Percentiles rank a stretch among this genome's conserved stretches.
Conservation (phyloP, 225 moss, liverwort and hornwort genomes). For the Lunularia cruciata region DNA sequence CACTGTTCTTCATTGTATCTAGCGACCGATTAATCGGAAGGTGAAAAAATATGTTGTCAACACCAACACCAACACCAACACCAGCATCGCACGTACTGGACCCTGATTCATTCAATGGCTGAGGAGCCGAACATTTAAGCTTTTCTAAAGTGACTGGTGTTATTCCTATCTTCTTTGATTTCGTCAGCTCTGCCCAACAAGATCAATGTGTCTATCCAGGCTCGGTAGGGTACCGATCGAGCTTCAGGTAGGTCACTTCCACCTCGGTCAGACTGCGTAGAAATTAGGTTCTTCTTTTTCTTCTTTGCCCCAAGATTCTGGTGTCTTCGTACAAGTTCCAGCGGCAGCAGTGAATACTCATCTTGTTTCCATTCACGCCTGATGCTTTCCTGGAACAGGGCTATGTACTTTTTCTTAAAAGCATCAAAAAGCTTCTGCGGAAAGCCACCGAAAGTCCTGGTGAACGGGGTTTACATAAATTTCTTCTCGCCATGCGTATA, state of each 20-base stretch:
- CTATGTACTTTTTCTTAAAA: too few species aligned
- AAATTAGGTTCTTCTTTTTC: slow-evolving; percentile 22
- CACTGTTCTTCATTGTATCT: slow-evolving; percentile 39
- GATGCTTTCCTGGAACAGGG: too few species aligned
- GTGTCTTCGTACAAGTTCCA: slow-evolving; percentile 11
- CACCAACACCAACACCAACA: too few species aligned
- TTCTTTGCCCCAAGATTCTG: slow-evolving; percentile 32
- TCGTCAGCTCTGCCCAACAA: slow-evolving; percentile 40
- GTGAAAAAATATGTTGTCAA: background rate
- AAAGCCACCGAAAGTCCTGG: too few species aligned
- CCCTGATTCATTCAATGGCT: background rate
- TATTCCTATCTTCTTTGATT: slow-evolving; percentile 31
- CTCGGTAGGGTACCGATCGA: slow-evolving; percentile 30
- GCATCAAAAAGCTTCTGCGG: too few species aligned
- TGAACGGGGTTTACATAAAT: too few species aligned
- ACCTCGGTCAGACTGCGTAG: slow-evolving; percentile 8
- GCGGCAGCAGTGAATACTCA: slow-evolving; percentile 22
- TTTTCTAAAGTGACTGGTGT: slow-evolving; percentile 30
- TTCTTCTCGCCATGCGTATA: too few species aligned
- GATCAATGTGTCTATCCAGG: slow-evolving; percentile 12
- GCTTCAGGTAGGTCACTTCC: slow-evolving; percentile 30
- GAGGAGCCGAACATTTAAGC: slow-evolving; percentile 14
- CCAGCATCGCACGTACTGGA: too few species aligned
- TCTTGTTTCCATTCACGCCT: too few species aligned
- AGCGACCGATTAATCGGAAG: slow-evolving; percentile 11